Conservation (phyloP, 352 stramenopile species). For the Pythium rishiriense region DNA sequence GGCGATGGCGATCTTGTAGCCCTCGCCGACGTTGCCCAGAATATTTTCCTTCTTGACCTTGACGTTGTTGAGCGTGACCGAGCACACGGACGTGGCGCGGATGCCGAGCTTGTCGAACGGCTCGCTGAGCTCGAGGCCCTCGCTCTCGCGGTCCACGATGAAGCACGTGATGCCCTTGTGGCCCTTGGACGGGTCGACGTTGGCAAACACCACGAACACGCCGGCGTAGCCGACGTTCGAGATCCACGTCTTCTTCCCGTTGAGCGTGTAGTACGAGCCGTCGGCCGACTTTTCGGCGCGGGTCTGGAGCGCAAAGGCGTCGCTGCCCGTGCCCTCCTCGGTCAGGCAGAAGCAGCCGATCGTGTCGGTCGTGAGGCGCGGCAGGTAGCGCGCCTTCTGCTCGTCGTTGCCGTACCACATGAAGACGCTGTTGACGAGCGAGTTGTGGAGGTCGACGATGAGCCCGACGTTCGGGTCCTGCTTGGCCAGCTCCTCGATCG, state of each 20-base stretch:
- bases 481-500: conserved; percentile 96
- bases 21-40: conserved; percentile 92
- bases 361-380: conserved; percentile 74
- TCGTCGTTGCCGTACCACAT: conserved; percentile 66
- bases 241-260: conserved; percentile 97
- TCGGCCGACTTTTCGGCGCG: conserved; percentile 84
- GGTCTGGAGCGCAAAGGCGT: conserved; percentile 96
- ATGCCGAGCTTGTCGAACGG: conserved; percentile 97
- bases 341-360: conserved; percentile 95
- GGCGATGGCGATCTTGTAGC: conserved; percentile 98
- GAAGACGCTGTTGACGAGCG: conserved; percentile 92
- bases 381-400: conserved; percentile 87
- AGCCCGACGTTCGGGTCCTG: conserved; percentile 94
- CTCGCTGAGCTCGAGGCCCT: conserved; percentile 92
- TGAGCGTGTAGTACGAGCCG: conserved; percentile 93
- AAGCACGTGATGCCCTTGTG: conserved; percentile 99
- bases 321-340: conserved; percentile 92
- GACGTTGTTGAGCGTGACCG: conserved; percentile 94
- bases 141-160: conserved; percentile 93
- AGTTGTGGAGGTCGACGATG: conserved; percentile 95
- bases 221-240: conserved; percentile 95
- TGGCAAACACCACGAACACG: conserved; percentile 97
- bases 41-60: conserved; percentile 92
- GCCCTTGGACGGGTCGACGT: conserved; percentile 87
- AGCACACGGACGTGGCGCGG: conserved; percentile 94